phyloP scores from a whole-genome alignment of 2,329 filamentous ascomycete species.

The Spiromastix sp. region DNA sequence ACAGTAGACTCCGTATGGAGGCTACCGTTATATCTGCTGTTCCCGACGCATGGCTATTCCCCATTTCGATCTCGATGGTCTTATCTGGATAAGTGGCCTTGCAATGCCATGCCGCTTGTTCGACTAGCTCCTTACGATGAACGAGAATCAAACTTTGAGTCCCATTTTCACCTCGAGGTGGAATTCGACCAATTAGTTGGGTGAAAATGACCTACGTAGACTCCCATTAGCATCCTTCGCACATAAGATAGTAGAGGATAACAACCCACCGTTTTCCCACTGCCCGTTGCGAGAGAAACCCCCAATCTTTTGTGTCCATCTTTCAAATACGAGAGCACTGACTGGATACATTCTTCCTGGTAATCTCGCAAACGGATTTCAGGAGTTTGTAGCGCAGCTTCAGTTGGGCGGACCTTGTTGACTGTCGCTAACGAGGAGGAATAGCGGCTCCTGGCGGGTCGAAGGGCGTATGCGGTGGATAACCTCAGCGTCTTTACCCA shows the following conservation, averaged over 20 bases:
- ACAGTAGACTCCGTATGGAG: conserved; percentile 75
- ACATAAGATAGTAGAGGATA: not conserved
- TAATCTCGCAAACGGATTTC: conserved; percentile 64
- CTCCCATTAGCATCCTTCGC: conserved; percentile 5
- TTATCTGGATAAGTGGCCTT: conserved; percentile 67
- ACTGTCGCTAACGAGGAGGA: conserved; percentile 15
- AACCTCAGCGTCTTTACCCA: conserved; percentile 17
- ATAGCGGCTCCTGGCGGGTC: conserved; percentile 10
- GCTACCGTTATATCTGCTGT: conserved; percentile 86
- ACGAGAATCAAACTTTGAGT: conserved; percentile 82
- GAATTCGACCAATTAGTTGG: conserved; percentile 73
- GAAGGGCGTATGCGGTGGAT: not conserved
- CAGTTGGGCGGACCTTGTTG: conserved; percentile 5
- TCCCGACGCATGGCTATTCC: conserved; percentile 62
- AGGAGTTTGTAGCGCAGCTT: conserved; percentile 6
- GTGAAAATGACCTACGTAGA: conserved; percentile 78
- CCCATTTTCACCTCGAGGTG: conserved; percentile 44
- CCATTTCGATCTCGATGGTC: conserved; percentile 86
- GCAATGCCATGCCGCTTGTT: conserved; percentile 86
- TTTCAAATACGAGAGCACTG: conserved; percentile 59
- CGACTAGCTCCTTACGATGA: conserved; percentile 84
- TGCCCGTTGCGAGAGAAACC: conserved; percentile 76
- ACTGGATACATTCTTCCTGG: conserved; percentile 83
- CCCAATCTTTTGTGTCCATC: conserved; percentile 70
- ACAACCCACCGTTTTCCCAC: conserved; percentile 67